Conservation (phyloP, 2,329 filamentous ascomycete species). For the Coleophoma eucalyptorum region DNA sequence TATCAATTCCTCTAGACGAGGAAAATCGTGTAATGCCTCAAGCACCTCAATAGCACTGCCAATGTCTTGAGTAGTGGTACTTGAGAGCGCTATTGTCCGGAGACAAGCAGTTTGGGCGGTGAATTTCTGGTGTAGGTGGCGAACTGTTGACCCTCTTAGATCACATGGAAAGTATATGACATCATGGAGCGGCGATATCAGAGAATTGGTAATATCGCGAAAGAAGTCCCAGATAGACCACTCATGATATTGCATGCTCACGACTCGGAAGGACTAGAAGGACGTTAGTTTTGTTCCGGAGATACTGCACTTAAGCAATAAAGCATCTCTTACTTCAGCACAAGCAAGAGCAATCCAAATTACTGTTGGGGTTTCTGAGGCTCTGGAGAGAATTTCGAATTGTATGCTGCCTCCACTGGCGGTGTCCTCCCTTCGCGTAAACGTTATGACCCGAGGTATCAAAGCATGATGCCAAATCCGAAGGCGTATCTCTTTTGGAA, state of each 20-base stretch:
- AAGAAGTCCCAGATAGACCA: neutral
- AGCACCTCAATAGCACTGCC: neutral
- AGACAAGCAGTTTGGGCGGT: neutral
- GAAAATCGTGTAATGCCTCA: neutral
- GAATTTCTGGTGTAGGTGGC: neutral
- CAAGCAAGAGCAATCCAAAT: slow-evolving; percentile 1
- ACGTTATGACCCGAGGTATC: neutral
- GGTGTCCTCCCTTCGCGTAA: neutral
- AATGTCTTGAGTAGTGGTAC: neutral
- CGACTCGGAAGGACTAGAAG: neutral
- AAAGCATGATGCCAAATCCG: neutral
- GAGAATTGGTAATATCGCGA: neutral
- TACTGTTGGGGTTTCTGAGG: neutral
- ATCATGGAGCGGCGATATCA: neutral
- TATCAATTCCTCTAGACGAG: neutral
- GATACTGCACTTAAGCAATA: too few relatives aligned
- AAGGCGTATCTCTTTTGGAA: neutral
- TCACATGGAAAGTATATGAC: neutral
- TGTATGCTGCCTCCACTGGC: neutral
- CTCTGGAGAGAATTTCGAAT: neutral
- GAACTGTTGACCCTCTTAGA: neutral
- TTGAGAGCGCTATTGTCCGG: neutral
- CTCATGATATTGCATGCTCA: neutral
- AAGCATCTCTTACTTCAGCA: neutral
- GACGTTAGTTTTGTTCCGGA: too few relatives aligned